Base-by-base conservation (phyloP, 2,329 filamentous ascomycete species). In the Cladosporium sp. region DNA sequence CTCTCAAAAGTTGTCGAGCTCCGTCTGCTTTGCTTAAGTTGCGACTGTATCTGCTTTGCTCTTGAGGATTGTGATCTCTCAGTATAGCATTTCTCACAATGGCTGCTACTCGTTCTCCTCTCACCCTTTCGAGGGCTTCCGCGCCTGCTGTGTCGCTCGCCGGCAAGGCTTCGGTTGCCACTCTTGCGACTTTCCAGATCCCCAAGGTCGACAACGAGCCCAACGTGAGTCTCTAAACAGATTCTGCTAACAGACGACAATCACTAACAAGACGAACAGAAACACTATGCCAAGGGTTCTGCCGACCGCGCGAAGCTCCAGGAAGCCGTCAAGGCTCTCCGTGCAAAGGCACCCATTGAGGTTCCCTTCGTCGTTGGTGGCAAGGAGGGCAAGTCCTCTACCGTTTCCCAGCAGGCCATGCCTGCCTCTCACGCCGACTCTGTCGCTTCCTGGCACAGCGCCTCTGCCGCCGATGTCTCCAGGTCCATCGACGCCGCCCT, bases 171-270 rank as follows among this genome's bases (percentile, higher is more conserved):
- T 55, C 52, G 4, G 62, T 57, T 32, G 75, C 86, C 58, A 88
- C 85, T 7, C 80, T 96, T 62, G 92, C 91, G 50, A 82, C 85
- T 60, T 97, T 97, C 83, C 93, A 90, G 79, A 83, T 92, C 52
- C 94, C 94, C 50, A 86, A 86, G 62, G 84, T 97, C 66, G 79
- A 84, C 71, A 99, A 99, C 72, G 94, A 99, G 78, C 91, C 91
- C n/a, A 99, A 97, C 73, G 92, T 96, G 75, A 74, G 90, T 56
- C 15, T 17, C 7, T 17, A 44, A 17, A 32, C 4, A n/a, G 3
- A 42, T 19, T 15, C 4, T 34, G n/a, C 19, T 42, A 19, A 59
- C 63, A 45, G 42, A 7, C 40, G 59, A 62, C 24, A 56, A 2
- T 8, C 15, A 25, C 57, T 61, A 10, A 52, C 17, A 19, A 7